phyloP scores from a whole-genome alignment of 2,329 filamentous ascomycete species.

The Tolypocladium capitatum region DNA sequence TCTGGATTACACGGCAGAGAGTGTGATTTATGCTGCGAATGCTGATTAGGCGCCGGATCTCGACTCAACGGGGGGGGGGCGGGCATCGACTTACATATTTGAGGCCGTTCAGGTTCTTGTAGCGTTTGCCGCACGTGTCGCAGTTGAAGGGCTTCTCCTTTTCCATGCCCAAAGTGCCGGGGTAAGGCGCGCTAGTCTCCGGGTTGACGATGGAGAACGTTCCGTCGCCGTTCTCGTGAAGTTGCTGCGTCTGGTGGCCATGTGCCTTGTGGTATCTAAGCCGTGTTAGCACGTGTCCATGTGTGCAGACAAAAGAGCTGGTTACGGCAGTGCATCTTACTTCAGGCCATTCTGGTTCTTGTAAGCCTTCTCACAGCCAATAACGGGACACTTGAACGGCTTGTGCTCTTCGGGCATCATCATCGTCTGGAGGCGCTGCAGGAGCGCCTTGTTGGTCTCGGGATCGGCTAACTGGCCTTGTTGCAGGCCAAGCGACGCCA shows the following conservation, averaged over 20 bases:
- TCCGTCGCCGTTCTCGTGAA: constrained; percentile 92
- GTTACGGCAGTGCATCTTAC: constrained; percentile 34
- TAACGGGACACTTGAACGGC: constrained; percentile 93
- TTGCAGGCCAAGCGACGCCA: constrained; percentile 61
- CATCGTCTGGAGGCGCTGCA: constrained; percentile 45
- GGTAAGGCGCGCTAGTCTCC: constrained; percentile 85
- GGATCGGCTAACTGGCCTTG: constrained; percentile 66
- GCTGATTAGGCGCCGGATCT: constrained; percentile 3
- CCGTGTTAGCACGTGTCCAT: constrained; percentile 2
- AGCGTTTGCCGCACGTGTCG: constrained; percentile 92
- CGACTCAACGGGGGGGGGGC: neutral
- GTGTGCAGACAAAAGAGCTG: neutral
- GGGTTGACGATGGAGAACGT: constrained; percentile 98
- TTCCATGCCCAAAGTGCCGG: constrained; percentile 97
- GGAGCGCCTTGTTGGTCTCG: constrained; percentile 50
- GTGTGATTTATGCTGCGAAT: constrained; percentile 55
- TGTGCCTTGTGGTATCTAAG: constrained; percentile 62
- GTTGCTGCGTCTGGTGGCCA: constrained; percentile 89
- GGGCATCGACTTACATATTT: constrained; percentile 59
- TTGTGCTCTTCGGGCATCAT: constrained; percentile 82
- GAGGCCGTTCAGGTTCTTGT: constrained; percentile 96
- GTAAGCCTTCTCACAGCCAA: constrained; percentile 97
- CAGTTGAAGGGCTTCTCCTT: constrained; percentile 99
- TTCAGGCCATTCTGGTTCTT: constrained; percentile 99
- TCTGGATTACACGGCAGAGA: constrained; percentile 86